Evolutionary conservation across 1,284 basidiomycete species (phyloP).

Genomic region (Cerioporus squamosus): DNA sequence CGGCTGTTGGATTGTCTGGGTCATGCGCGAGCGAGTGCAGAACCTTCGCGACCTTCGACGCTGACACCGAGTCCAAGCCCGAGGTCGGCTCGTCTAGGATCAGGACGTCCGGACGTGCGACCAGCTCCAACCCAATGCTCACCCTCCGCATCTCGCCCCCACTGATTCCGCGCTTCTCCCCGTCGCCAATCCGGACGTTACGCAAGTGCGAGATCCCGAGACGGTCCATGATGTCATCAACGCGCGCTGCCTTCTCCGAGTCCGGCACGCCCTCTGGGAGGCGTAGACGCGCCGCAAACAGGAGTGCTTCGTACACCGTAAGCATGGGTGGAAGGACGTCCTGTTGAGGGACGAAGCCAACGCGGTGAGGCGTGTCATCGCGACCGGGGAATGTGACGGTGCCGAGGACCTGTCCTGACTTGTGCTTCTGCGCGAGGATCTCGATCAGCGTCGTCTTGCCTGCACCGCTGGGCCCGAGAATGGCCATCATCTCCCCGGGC

Average conservation of each 20-base stretch:
- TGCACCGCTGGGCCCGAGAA: constrained; percentile 88
- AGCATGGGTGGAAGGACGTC: constrained; percentile 81
- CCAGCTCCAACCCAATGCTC: constrained; percentile 83
- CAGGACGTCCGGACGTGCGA: constrained; percentile 80
- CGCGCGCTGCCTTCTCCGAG: constrained; percentile 70
- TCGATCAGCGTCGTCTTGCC: constrained; percentile 96
- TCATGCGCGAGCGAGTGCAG: constrained; percentile 78
- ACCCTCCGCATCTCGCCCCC: constrained; percentile 88
- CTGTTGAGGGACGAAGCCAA: constrained; percentile 88
- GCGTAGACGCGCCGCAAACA: constrained; percentile 84
- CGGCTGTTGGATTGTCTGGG: constrained; percentile 68
- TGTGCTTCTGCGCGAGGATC: constrained; percentile 92
- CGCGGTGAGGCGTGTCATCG: constrained; percentile 48
- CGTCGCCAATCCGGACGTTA: constrained; percentile 80
- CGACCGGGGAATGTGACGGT: constrained; percentile 58
- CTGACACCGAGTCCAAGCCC: constrained; percentile 85
- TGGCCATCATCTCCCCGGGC: constrained; percentile 84
- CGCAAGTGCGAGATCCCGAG: constrained; percentile 76
- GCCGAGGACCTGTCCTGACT: constrained; percentile 73
- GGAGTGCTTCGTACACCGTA: constrained; percentile 82
- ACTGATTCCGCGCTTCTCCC: constrained; percentile 80
- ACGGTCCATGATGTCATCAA: constrained; percentile 70
- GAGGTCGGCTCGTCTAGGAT: constrained; percentile 87
- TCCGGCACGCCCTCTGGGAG: constrained; percentile 80
- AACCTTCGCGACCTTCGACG: constrained; percentile 77